A percentile compares a stretch with the other conserved stretches of the same genome.
Conservation (phyloP, 2,329 filamentous ascomycete genomes). For the Mycosphaerella sp. region DNA sequence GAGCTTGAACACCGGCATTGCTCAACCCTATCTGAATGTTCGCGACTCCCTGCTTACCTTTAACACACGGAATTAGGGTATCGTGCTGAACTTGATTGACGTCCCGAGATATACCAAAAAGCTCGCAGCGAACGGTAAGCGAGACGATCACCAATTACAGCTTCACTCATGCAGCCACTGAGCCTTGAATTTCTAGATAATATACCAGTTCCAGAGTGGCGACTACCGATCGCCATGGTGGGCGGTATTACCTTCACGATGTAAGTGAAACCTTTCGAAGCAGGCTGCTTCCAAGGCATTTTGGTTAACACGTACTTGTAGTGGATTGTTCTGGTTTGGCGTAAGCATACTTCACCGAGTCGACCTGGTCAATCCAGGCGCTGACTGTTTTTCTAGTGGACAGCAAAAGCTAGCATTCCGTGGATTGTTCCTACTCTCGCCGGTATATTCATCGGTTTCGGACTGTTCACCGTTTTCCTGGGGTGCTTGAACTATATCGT, state of each 20-base stretch:
- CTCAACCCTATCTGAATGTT: too few species aligned
- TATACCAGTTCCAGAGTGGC: slow-evolving; percentile 40
- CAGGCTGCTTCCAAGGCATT: neutral
- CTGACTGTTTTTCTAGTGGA: slow-evolving; percentile 4
- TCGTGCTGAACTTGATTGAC: slow-evolving; percentile 22
- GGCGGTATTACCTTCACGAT: slow-evolving; percentile 43
- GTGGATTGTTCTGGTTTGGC: slow-evolving; percentile 34
- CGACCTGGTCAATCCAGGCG: slow-evolving; percentile 6
- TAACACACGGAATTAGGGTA: neutral
- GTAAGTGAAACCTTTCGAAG: slow-evolving; percentile 13
- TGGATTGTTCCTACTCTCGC: slow-evolving; percentile 36
- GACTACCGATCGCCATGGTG: slow-evolving; percentile 42
- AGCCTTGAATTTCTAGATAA: slow-evolving; percentile 18
- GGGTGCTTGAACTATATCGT: slow-evolving; percentile 51
- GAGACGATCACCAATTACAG: neutral
- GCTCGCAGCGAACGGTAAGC: slow-evolving; percentile 22
- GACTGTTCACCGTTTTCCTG: slow-evolving; percentile 53
- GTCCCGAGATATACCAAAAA: slow-evolving; percentile 33
- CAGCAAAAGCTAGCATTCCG: slow-evolving; percentile 26
- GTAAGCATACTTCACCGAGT: slow-evolving; percentile 15
- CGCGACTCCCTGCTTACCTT: too few species aligned
- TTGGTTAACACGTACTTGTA: neutral
- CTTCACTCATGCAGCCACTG: neutral
- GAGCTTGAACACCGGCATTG: too few species aligned
- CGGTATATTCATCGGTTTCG: slow-evolving; percentile 52